Evolutionary conservation across 176 grass and related monocot genomes (phyloP).

Genomic region (Cymbopogon citratus): DNA sequence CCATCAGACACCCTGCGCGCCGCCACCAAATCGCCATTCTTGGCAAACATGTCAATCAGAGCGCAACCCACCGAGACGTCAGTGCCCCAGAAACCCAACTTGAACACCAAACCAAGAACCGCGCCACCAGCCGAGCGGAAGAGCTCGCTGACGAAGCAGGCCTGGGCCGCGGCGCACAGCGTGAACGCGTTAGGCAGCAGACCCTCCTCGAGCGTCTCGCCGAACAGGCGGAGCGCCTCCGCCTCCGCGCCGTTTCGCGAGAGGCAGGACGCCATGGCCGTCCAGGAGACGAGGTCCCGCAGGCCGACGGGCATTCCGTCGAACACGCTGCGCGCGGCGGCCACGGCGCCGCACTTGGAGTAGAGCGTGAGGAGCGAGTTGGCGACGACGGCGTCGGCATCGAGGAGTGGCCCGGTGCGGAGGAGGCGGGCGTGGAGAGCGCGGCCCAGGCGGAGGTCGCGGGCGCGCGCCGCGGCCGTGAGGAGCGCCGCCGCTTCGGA

Average conservation of each 20-base stretch:
- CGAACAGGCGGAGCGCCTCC: slow-evolving; percentile 21
- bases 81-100: slow-evolving; percentile 49
- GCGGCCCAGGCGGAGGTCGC: slow-evolving; percentile 38
- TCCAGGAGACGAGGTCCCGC: slow-evolving; percentile 63
- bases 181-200: slow-evolving; percentile 49
- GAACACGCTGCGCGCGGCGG: slow-evolving; percentile 40
- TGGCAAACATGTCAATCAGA: slow-evolving; percentile 76
- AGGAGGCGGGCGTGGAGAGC: slow-evolving; percentile 40
- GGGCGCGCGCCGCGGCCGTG: slow-evolving; percentile 20
- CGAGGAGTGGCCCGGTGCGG: slow-evolving; percentile 14
- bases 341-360: slow-evolving; percentile 54
- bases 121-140: background rate
- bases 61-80: slow-evolving; percentile 48
- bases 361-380: slow-evolving; percentile 65
- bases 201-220: slow-evolving; percentile 34
- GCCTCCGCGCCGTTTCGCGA: slow-evolving; percentile 33
- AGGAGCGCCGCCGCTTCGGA: slow-evolving; percentile 31
- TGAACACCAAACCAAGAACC: slow-evolving; percentile 37
- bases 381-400: slow-evolving; percentile 28
- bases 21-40: slow-evolving; percentile 40
- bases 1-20: slow-evolving; percentile 48
- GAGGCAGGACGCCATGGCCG: slow-evolving; percentile 50
- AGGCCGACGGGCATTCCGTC: slow-evolving; percentile 47
- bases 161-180: slow-evolving; percentile 24
- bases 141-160: slow-evolving; percentile 31